Base-by-base conservation (phyloP, 2,329 filamentous ascomycete species). In the Alternaria solani region DNA sequence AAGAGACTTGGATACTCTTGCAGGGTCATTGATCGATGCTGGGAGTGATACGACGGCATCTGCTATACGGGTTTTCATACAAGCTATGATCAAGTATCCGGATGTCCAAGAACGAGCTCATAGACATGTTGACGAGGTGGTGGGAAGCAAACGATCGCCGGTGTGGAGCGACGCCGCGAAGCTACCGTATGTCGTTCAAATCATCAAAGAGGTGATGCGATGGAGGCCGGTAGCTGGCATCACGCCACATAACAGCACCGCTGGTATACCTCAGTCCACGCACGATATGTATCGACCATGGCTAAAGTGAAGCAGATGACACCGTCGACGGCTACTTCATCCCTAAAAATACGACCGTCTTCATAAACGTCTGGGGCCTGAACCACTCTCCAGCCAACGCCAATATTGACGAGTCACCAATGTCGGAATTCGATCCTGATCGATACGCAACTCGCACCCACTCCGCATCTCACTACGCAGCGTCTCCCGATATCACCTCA, bases 401-500 rank as follows among this genome's bases (percentile, higher is more conserved):
- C 9, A 70, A 76, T 5, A 67, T 71, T 7, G 39, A 20, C n/a
- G 44, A 51, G 12, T 42, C 26, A 6, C 25, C 26, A 28, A 36
- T 51, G 26, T 44, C 47, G 1, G 51, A 23, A 1, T 80, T 78
- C 67, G 73, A 80, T 49, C 78, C 78, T 6, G 76, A 78, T 51
- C 73, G 77, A 44, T 81, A 71, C 51, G 64, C 68, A 23, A 68
- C 70, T 18, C 68, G 71, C 32, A 74, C 71, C 5, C 67, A 63
- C 6, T 65, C 79, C 0, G 78, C 81, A 3, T 72, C 71, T 1
- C 74, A 79, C 9, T 79, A 80, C 26, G 75, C 79, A 9, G 72
- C 72, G 12, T 67, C 70, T 38, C 63, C 74, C 3, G 68, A 78
- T 42, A 78, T 71, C 32, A 58, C 73, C 28, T 72, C 73, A 12